Conservation (phyloP, 176 grass and related monocot species). For the Triticum urartu region DNA sequence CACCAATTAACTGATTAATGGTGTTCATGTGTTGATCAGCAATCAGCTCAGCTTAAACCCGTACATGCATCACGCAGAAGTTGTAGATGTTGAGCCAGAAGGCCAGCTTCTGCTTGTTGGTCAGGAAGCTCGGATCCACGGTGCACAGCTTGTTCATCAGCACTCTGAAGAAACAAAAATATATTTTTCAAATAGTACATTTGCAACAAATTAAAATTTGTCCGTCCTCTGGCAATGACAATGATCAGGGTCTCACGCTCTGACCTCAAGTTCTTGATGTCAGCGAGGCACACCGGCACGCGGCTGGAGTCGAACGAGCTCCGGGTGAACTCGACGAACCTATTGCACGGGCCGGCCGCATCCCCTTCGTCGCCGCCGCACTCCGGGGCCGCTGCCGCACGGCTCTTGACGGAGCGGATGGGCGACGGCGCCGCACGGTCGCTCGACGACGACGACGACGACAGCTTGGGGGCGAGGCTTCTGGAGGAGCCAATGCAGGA, state of each 20-base stretch:
- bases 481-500: constrained; percentile 65
- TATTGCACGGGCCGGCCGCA: constrained; percentile 7
- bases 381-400: background rate
- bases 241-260: background rate
- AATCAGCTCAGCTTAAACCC: background rate
- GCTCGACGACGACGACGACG: constrained; percentile 14
- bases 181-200: background rate
- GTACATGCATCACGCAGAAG: constrained; percentile 97
- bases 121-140: constrained; percentile 56
- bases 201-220: background rate
- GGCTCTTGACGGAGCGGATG: constrained; percentile 33
- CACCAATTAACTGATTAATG: background rate
- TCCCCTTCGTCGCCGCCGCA: background rate
- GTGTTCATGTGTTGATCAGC: background rate
- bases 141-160: constrained; percentile 64
- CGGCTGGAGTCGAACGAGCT: constrained; percentile 59
- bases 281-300: constrained; percentile 39
- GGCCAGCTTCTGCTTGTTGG: constrained; percentile 88
- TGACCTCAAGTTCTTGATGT: constrained; percentile 84
- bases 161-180: constrained; percentile 36
- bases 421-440: background rate
- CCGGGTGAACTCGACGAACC: constrained; percentile 49
- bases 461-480: constrained; percentile 43
- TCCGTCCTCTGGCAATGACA: background rate
- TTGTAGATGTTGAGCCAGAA: constrained; percentile 99